Percentiles rank a stretch among this genome's conserved stretches.
These are phyloP conservation scores for Lentinula detonsa DNA, from an alignment of 768 basidiomycete genomes.

Conservation along the genomic window DNA sequence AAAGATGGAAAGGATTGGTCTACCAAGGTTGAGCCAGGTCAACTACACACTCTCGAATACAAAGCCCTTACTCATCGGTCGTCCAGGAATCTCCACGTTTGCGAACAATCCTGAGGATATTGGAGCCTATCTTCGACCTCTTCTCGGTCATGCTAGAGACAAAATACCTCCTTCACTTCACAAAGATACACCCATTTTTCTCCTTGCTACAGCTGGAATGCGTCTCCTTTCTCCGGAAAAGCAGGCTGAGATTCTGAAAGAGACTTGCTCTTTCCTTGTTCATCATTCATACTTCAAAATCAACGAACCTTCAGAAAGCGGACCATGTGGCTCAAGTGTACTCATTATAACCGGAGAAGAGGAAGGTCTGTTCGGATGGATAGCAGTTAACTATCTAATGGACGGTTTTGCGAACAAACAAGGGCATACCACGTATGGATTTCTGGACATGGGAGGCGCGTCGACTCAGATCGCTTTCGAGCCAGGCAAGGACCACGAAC, in stretches of 20 bases:
- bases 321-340: constrained; percentile 89
- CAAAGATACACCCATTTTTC: constrained; percentile 80
- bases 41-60: constrained; percentile 20
- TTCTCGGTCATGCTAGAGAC: constrained; percentile 75
- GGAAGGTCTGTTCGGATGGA: constrained; percentile 98
- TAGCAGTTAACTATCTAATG: constrained; percentile 98
- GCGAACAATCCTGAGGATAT: constrained; percentile 63
- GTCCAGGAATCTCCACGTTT: constrained; percentile 80
- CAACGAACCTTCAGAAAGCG: constrained; percentile 53
- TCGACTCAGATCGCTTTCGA: constrained; percentile 99
- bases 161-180: constrained; percentile 87
- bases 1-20: constrained; percentile 80
- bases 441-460: constrained; percentile 98
- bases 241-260: constrained; percentile 66
- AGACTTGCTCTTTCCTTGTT: constrained; percentile 73
- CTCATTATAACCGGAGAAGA: constrained; percentile 97
- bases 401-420: constrained; percentile 70
- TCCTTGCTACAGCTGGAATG: constrained; percentile 98
- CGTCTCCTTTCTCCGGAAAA: constrained; percentile 67
- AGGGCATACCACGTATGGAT: constrained; percentile 85
- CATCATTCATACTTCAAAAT: constrained; percentile 76
- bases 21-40: constrained; percentile 89
- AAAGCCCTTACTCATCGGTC: constrained; percentile 1
- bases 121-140: constrained; percentile 71
- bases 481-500: constrained; percentile 56